Evolutionary conservation across 192 early-diverging fungal species (phyloP).

Genomic region (Coemansia sp.): DNA sequence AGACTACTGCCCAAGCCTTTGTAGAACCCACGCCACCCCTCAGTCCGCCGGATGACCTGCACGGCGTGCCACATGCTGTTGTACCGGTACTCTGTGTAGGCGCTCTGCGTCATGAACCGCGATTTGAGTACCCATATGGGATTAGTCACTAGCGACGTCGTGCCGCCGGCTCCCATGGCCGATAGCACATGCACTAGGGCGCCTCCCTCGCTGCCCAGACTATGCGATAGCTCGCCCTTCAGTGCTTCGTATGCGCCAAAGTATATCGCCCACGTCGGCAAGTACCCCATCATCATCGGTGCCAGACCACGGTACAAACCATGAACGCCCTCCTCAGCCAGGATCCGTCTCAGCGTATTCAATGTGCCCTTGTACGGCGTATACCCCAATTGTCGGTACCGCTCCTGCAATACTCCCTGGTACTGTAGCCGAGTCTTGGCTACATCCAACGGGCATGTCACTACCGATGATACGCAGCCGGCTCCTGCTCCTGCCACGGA

Average conservation of each 20-base stretch:
- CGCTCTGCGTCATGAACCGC: conserved; percentile 85
- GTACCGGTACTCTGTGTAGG: conserved; percentile 77
- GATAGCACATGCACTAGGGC: conserved; percentile 73
- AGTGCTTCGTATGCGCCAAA: conserved; percentile 87
- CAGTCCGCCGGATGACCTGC: conserved; percentile 67
- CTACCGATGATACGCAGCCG: conserved; percentile 78
- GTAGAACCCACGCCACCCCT: conserved; percentile 86
- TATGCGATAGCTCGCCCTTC: conserved; percentile 57
- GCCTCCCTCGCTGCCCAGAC: neutral
- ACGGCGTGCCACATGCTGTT: conserved; percentile 82
- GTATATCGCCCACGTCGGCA: conserved; percentile 92
- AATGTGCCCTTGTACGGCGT: conserved; percentile 54
- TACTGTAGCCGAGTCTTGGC: conserved; percentile 95
- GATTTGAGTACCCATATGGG: conserved; percentile 95
- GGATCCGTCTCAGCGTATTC: conserved; percentile 73
- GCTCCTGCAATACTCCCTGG: conserved; percentile 57
- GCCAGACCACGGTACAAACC: conserved; percentile 91
- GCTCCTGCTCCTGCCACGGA: conserved; percentile 83
- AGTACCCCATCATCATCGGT: conserved; percentile 85
- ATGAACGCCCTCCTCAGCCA: conserved; percentile 78
- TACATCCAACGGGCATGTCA: conserved; percentile 92
- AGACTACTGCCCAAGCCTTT: conserved; percentile 91
- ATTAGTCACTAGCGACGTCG: conserved; percentile 78
- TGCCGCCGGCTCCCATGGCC: conserved; percentile 83
- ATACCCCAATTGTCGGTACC: conserved; percentile 24